A percentile compares a stretch with the other conserved stretches of the same genome.
Evolutionary conservation across 495 filamentous ascomycete genomes (phyloP).

Genomic region (Neurospora pannonica): DNA sequence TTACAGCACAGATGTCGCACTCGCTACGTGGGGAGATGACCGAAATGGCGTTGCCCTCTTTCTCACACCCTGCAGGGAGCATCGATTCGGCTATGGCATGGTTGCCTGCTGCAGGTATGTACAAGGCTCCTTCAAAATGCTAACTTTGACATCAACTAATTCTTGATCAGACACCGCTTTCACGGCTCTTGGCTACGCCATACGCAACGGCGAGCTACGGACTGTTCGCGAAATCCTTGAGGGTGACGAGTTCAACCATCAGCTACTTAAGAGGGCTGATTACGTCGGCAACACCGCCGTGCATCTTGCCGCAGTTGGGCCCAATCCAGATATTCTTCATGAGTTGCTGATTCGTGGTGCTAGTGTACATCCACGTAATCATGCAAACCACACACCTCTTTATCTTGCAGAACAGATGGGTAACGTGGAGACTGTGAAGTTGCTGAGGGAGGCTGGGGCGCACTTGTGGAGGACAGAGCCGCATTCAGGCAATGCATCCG

Average conservation of each 20-base stretch:
- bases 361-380: slow-evolving; percentile 79
- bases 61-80: slow-evolving; percentile 59
- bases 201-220: slow-evolving; percentile 59
- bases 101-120: slow-evolving; percentile 23
- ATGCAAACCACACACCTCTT: slow-evolving; percentile 70
- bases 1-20: slow-evolving; percentile 61
- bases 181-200: slow-evolving; percentile 71
- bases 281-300: slow-evolving; percentile 86
- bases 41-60: slow-evolving; percentile 51
- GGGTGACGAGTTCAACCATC: slow-evolving; percentile 44
- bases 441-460: slow-evolving; percentile 42
- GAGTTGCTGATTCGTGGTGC: slow-evolving; percentile 69
- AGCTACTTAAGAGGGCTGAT: slow-evolving; percentile 68
- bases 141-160: slow-evolving; percentile 24
- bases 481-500: slow-evolving; percentile 7
- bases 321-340: slow-evolving; percentile 48
- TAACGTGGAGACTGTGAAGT: slow-evolving; percentile 47
- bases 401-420: slow-evolving; percentile 58
- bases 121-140: not conserved
- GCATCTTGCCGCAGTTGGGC: slow-evolving; percentile 47
- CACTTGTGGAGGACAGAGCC: slow-evolving; percentile 25
- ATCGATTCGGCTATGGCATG: slow-evolving; percentile 23
- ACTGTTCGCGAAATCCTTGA: slow-evolving; percentile 57
- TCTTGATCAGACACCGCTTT: slow-evolving; percentile 40
- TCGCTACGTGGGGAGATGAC: slow-evolving; percentile 83